Evolutionary conservation across 768 basidiomycete species (phyloP).

Genomic region (Xanthoconium stramineum): DNA sequence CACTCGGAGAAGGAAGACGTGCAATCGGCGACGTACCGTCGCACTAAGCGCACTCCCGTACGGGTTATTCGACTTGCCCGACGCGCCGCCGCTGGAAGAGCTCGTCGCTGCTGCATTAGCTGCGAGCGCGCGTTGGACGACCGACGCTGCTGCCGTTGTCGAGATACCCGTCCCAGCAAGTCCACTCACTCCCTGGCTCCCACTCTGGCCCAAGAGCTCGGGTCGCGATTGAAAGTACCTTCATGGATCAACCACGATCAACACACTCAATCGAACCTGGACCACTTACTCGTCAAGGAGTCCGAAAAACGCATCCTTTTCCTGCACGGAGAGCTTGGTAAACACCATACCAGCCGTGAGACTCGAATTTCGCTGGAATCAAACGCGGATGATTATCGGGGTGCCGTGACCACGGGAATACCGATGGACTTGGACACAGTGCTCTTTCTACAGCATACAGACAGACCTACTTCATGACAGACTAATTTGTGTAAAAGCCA

Average conservation of each 20-base stretch:
- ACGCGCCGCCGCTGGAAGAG: background rate
- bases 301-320: constrained; percentile 80
- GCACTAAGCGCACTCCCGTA: constrained; percentile 22
- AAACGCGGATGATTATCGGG: background rate
- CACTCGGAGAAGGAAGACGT: too few relatives aligned
- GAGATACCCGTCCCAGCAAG: constrained; percentile 19
- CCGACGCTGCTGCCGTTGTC: constrained; percentile 36
- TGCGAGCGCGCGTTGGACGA: constrained; percentile 44
- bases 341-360: constrained; percentile 58
- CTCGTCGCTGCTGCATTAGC: constrained; percentile 28
- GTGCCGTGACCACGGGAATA: background rate
- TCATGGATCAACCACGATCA: background rate
- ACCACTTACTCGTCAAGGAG: constrained; percentile 69
- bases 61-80: constrained; percentile 32
- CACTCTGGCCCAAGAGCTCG: constrained; percentile 48
- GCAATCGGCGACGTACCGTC: constrained; percentile 25
- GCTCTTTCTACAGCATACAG: constrained; percentile 32
- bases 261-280: background rate
- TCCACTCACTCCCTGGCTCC: constrained; percentile 15
- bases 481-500: constrained; percentile 19
- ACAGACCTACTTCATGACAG: constrained; percentile 28
- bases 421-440: constrained; percentile 12
- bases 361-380: background rate
- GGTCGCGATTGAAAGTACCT: constrained; percentile 77
- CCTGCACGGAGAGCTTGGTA: constrained; percentile 56